These are phyloP conservation scores for Avena eriantha DNA, from an alignment of 176 grass and related monocot species.

Conservation along the genomic window DNA sequence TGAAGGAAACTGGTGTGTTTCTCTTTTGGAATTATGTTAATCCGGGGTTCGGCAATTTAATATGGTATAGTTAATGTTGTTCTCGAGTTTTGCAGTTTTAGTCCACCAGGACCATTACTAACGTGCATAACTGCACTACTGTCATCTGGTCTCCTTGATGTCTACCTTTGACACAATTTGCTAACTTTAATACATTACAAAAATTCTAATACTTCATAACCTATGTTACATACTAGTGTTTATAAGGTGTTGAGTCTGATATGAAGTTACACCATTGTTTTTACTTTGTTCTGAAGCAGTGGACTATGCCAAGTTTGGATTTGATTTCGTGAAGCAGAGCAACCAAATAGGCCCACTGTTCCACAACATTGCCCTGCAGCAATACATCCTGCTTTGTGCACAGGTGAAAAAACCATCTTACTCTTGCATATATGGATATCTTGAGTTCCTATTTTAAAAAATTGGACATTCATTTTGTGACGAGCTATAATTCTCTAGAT, in stretches of 20 bases:
- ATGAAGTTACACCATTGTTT: neutral
- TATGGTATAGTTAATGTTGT: neutral
- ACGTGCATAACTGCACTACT: constrained; percentile 6
- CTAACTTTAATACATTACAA: constrained; percentile 11
- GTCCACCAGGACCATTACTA: neutral
- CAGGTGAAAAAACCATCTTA: constrained; percentile 58
- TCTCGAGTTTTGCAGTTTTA: neutral
- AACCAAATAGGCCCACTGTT: constrained; percentile 76
- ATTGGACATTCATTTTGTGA: neutral
- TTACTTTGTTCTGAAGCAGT: constrained; percentile 47
- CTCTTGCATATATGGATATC: constrained; percentile 2
- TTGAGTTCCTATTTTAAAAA: neutral
- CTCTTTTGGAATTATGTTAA: neutral
- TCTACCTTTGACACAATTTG: neutral
- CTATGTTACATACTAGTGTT: neutral
- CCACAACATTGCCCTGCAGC: constrained; percentile 84
- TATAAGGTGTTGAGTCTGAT: neutral
- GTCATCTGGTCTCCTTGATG: constrained; percentile 6
- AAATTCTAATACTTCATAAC: constrained; percentile 5
- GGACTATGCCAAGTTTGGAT: constrained; percentile 67
- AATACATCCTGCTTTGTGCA: constrained; percentile 91
- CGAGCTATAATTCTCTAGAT: neutral
- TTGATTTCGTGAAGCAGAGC: constrained; percentile 57
- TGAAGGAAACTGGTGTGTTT: neutral
- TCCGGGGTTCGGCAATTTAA: neutral